Base-by-base conservation (phyloP, 2,329 filamentous ascomycete species). In the Penicillium sp. region DNA sequence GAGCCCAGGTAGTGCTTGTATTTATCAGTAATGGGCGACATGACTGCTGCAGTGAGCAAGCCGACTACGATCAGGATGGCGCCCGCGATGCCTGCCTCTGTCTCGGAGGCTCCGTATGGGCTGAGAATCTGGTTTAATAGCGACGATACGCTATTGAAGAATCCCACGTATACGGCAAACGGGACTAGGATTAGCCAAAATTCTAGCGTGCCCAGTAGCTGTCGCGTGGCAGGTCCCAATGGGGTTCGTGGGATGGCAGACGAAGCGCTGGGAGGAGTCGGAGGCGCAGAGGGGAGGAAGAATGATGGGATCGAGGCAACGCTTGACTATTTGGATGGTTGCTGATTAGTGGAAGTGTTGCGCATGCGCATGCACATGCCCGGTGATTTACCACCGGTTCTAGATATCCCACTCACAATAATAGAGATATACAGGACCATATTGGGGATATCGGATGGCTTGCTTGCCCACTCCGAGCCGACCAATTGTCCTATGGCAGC, bases 121-220 rank as follows among this genome's bases (percentile, higher is more conserved):
- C 84, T 78, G 58, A 97, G 83, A 68, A 97, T 90, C 68, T 97
- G 93, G 76, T 93, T 96, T 8, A 97, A 80, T 1, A 97, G 83
- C 1, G 89, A 89, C 43, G 91, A 95, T 60, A 92, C 79, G 60
- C 88, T 88, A 80, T 97, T 97, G 85, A 99, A 99, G 76, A 94
- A 87, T 63, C 89, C 91, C 55, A 96, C 90, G 71, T 91, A 96
- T 63, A 92, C 74, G 58, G 83, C 76, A 74, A 93, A 97, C n/a
- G 92, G 87, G 53, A 92, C 64, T 55, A 92, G 77, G 59, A 97
- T 74, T 56, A 96, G 81, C 81, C 86, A 96, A 72, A 96, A 88
- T 67, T 93, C 87, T 15, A 82, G 77, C 4, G 84, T 89, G 26
- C 66, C 68, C 40, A 80, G 67, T 37, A 95, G 75, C 17, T 73